Evolutionary conservation across 2,329 filamentous ascomycete genomes (phyloP), one percentile per base, ranked within the genome.

Genomic region (Aspergillus novofumigatus): DNA sequence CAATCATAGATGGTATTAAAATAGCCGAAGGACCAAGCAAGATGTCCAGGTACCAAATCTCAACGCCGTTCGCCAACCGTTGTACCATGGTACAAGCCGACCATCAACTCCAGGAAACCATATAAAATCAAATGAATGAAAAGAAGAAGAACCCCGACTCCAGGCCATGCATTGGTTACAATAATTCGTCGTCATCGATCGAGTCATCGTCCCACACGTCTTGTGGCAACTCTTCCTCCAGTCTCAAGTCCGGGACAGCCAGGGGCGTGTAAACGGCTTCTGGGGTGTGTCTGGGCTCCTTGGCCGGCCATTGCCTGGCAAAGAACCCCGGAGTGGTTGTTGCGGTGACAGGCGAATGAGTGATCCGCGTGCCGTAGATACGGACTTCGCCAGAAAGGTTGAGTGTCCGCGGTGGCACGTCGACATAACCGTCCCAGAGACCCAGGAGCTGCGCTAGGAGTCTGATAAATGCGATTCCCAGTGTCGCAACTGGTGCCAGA

Each of bases 351-450:
- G 69, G 49, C 58, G 69, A 45, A 14, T 49, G 42, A 1, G 61
- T 57, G 0, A 69, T 59, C 2, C 59, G 61, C 10, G 62, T 70
- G 7, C 70, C 72, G 9, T 67, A 68, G 41, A 72, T 64, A 8
- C 66, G 63, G 10, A 72, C 62, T 52, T 71, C 67, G 26, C 70
- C 69, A 0, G 70, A 53, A 4, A 71, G 56, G 44, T 68, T 69
- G 20, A 63, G 54, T 49, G 65, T 48, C 17, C 62, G 60, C 3
- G 56, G 56, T 11, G 63, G 55, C 41, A 67, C 64, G 51, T 78
- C 74, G 10, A 77, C 72, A 55, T 73, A 78, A 2, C 76, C 75
- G 67, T 78, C 75, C 65, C 69, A 75, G 35, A 77, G 53, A 3
- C 77, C 75, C 17, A 77, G 59, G 1, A 75, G 51, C 49, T 76